Evolutionary conservation across 2,329 filamentous ascomycete genomes (phyloP).

Genomic region (Dendrostoma leiphaemia): DNA sequence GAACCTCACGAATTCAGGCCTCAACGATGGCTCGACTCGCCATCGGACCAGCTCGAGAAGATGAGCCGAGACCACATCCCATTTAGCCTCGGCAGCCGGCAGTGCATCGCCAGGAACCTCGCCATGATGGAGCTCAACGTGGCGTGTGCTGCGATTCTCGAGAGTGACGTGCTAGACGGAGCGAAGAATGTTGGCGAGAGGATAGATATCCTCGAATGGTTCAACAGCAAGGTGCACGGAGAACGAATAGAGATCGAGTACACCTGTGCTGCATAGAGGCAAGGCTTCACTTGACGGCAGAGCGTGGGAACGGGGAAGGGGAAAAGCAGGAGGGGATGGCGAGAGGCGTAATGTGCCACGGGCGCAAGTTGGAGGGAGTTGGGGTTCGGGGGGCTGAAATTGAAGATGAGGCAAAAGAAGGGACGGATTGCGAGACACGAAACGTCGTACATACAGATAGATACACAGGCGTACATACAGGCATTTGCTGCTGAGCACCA

Average conservation of each 20-base stretch:
- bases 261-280: neutral
- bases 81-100: constrained; percentile 22
- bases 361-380: too few species aligned
- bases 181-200: constrained; percentile 6
- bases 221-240: constrained; percentile 8
- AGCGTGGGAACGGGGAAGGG: too few species aligned
- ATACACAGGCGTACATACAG: neutral
- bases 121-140: constrained; percentile 17
- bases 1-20: constrained; percentile 19
- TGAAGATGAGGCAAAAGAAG: constrained; percentile 2
- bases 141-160: constrained; percentile 6
- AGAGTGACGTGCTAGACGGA: constrained; percentile 5
- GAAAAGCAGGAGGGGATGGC: too few species aligned
- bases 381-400: too few species aligned
- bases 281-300: neutral
- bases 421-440: neutral
- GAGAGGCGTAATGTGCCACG: too few species aligned
- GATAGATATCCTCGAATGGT: constrained; percentile 12
- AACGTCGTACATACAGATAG: neutral
- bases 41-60: constrained; percentile 7
- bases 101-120: constrained; percentile 22
- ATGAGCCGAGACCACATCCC: constrained; percentile 18
- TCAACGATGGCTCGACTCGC: constrained; percentile 21
- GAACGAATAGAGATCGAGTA: constrained; percentile 7
- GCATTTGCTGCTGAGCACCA: neutral